Evolutionary conservation across 352 stramenopile genomes (phyloP), one percentile per base, ranked within the genome.

Genomic region (Globisporangium sylvaticum): DNA sequence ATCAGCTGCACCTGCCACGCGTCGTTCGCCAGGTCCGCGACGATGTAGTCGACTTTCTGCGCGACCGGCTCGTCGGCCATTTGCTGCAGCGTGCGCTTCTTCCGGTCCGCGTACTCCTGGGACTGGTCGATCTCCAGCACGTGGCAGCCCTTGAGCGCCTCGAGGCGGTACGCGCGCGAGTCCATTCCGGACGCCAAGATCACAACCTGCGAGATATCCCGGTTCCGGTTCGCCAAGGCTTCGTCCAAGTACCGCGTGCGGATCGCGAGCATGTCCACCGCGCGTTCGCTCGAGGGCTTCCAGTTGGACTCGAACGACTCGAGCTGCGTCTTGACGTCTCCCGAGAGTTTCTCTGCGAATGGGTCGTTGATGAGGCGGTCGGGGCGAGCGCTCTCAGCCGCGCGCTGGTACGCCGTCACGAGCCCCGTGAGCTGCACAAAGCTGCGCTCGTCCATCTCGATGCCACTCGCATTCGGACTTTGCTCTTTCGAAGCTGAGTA

Each of bases 191-290:
- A 53, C 20, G 56, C 68, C 25, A 73, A 31, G 65, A 71, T 67
- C 37, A 73, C 64, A n/a, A 73, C 24, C 37, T 73, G 68, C 20
- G 54, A 50, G 57, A 71, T 73, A 1, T 12, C 4, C 6, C n/a
- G 20, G 48, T 69, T 29, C 6, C 68, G 55, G 3, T 66, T 52
- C 29, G 29, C 29, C 29, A 32, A 32, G 6, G 68, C 56, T 22
- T 73, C 68, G 29, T 73, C 68, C 39, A 73, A 61, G 59, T 68
- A 73, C 37, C 64, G 59, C 63, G 68, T 73, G 42, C 62, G 68
- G 24, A 73, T 55, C 24, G 64, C 68, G 22, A 73, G 22, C 52
- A 71, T 53, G 50, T 73, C 46, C 57, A 55, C 27, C 10, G 24
- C 34, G 5, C 20, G 14, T 0, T 58, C 39, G 1, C 60, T 15